phyloP scores from a whole-genome alignment of 2,329 filamentous ascomycete species.

The Colletotrichum echinochloae region DNA sequence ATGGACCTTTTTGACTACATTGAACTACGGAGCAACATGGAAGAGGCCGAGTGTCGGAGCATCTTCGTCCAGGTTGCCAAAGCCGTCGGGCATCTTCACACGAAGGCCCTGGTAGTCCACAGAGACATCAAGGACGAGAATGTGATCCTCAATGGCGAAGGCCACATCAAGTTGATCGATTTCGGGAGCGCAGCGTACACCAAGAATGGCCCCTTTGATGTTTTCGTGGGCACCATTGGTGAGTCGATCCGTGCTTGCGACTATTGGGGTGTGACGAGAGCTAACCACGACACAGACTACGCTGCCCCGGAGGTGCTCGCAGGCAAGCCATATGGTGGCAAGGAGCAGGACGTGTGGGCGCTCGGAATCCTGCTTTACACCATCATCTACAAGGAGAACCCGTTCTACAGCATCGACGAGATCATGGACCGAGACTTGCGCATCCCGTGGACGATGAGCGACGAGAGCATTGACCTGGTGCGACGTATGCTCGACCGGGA shows the following conservation, averaged over 20 bases:
- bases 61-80: conserved; percentile 95
- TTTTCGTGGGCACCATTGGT: conserved; percentile 99
- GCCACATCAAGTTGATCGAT: conserved; percentile 96
- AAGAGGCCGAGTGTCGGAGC: conserved; percentile 90
- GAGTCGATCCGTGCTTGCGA: conserved; percentile 51
- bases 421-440: conserved; percentile 97
- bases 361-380: conserved; percentile 97
- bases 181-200: conserved; percentile 99
- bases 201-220: conserved; percentile 97
- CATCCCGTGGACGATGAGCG: conserved; percentile 88
- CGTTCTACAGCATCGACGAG: conserved; percentile 98
- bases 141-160: conserved; percentile 93
- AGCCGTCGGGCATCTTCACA: conserved; percentile 92
- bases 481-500: conserved; percentile 93
- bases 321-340: conserved; percentile 90
- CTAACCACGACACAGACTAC: conserved; percentile 75
- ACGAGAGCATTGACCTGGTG: conserved; percentile 92
- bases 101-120: conserved; percentile 90
- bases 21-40: conserved; percentile 95
- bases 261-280: no score
- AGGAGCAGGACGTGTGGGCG: conserved; percentile 98
- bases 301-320: conserved; percentile 97
- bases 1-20: conserved; percentile 99
- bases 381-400: conserved; percentile 99
- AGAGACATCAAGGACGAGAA: conserved; percentile 99